phyloP scores from a whole-genome alignment of 352 stramenopile species.

The Globisporangium canariense region DNA sequence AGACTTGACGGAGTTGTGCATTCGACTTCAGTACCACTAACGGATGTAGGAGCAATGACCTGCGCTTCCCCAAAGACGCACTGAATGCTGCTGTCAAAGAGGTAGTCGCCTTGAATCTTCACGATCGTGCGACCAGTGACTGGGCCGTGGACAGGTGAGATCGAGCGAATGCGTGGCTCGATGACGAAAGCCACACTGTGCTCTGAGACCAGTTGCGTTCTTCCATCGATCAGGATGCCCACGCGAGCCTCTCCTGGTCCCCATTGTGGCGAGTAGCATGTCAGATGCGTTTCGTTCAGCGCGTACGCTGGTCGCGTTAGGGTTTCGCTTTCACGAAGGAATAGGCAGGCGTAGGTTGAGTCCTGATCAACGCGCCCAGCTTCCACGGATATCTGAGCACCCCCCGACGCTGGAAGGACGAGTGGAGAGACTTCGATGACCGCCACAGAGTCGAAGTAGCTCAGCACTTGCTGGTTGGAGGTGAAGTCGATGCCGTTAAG shows the following conservation, averaged over 20 bases:
- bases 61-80: slow-evolving; percentile 28
- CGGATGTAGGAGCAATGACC: slow-evolving; percentile 16
- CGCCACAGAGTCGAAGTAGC: slow-evolving; percentile 33
- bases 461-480: slow-evolving; percentile 18
- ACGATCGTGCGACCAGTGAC: slow-evolving; percentile 25
- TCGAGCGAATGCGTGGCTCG: slow-evolving; percentile 20
- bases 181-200: slow-evolving; percentile 21
- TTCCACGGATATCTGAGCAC: slow-evolving; percentile 23
- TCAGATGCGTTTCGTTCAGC: slow-evolving; percentile 20
- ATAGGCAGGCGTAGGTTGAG: slow-evolving; percentile 32
- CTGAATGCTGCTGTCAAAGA: slow-evolving; percentile 16
- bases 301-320: slow-evolving; percentile 24
- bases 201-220: slow-evolving; percentile 22
- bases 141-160: slow-evolving; percentile 25
- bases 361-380: slow-evolving; percentile 15
- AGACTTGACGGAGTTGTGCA: slow-evolving; percentile 21
- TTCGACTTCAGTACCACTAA: slow-evolving; percentile 17
- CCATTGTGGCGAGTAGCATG: slow-evolving; percentile 28
- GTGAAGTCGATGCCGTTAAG: slow-evolving; percentile 54
- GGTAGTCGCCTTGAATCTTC: slow-evolving; percentile 20
- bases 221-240: slow-evolving; percentile 25
- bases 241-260: slow-evolving; percentile 22
- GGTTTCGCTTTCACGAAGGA: slow-evolving; percentile 17
- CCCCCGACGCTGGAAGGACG: slow-evolving; percentile 24
- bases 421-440: slow-evolving; percentile 24